phyloP scores from a whole-genome alignment of 2,329 filamentous ascomycete species.

The Epichloe amarillans region DNA sequence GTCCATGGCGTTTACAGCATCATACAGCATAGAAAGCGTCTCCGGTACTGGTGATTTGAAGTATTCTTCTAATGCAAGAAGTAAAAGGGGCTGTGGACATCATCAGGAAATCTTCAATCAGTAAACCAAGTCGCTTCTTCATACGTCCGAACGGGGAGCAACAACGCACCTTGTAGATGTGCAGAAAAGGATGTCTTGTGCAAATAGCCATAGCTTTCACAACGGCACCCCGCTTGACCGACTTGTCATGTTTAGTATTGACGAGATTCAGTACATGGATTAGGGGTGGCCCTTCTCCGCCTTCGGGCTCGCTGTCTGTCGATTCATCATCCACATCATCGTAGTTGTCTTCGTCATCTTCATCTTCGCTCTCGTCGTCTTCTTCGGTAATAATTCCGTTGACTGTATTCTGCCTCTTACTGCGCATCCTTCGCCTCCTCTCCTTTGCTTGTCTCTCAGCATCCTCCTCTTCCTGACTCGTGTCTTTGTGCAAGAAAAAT shows the following conservation, averaged over 20 bases:
- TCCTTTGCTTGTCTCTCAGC: conserved; percentile 48
- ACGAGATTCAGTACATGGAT: conserved; percentile 97
- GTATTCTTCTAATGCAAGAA: conserved; percentile 90
- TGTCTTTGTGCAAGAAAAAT: conserved; percentile 96
- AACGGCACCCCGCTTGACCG: conserved; percentile 80
- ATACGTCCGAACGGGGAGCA: background rate
- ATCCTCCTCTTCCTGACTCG: conserved; percentile 69
- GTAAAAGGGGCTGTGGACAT: conserved; percentile 55
- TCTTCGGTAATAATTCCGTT: conserved; percentile 35
- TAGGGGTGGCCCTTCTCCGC: conserved; percentile 72
- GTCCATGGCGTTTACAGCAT: conserved; percentile 94
- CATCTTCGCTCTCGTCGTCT: conserved; percentile 29
- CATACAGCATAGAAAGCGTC: conserved; percentile 76
- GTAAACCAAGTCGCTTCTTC: background rate
- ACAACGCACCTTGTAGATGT: conserved; percentile 79
- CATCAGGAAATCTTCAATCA: background rate
- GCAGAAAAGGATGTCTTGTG: conserved; percentile 89
- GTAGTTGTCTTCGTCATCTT: conserved; percentile 35
- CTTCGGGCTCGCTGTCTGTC: conserved; percentile 50
- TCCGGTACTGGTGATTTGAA: conserved; percentile 84
- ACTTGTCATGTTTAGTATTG: conserved; percentile 94
- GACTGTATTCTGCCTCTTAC: conserved; percentile 36
- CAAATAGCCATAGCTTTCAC: conserved; percentile 99
- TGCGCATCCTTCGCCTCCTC: conserved; percentile 36
- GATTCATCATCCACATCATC: conserved; percentile 41